Evolutionary conservation across 805 yeast genomes (phyloP), one percentile per base, ranked within the genome.

Genomic region (Saccharomycopsis sp.): DNA sequence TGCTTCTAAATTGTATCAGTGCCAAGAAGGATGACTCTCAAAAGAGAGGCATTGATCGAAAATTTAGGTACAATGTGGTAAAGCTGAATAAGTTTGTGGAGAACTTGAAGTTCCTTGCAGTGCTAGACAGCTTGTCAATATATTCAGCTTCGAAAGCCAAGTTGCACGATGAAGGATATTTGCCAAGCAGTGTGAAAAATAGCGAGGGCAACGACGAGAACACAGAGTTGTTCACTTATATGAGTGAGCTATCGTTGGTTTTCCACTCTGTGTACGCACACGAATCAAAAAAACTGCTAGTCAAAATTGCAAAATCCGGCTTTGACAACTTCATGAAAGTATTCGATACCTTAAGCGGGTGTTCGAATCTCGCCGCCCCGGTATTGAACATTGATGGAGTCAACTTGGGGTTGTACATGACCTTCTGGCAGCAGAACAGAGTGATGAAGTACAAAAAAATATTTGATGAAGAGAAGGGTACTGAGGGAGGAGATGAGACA

Each of bases 391-490:
- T 36, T 9, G 20, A 36, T 15, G 25, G 32, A 16, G 21, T 33
- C 16, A 25, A 46, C 12, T n/a, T 46, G 16, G 50, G 50, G 2
- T 19, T 46, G 9, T 46, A 40, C 20, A 36, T 46, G 5, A 43
- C 42, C 20, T 46, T 26, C 18, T 46, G 50, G 50, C 41, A 43
- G 27, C 38, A 46, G 32, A 43, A 40, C 12, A 31, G 48, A 33
- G 22, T 36, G 15, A n/a, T 46, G 6, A 37, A 22, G 15, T 43
- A 43, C 29, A 34, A 23, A 27, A 20, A 39, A 4, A 20, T 30
- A n/a, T 12, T 27, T 20, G 33, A 43, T 27, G 33, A 31, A n/a
- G 25, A 38, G 6, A n/a, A n/a, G n/a, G n/a, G n/a, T n/a, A n/a
- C n/a, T n/a, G n/a, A n/a, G n/a, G n/a, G n/a, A n/a, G n/a, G n/a